Evolutionary conservation across 2,329 filamentous ascomycete genomes (phyloP), one percentile per base, ranked within the genome.

Genomic region (Fusarium tuaranense): DNA sequence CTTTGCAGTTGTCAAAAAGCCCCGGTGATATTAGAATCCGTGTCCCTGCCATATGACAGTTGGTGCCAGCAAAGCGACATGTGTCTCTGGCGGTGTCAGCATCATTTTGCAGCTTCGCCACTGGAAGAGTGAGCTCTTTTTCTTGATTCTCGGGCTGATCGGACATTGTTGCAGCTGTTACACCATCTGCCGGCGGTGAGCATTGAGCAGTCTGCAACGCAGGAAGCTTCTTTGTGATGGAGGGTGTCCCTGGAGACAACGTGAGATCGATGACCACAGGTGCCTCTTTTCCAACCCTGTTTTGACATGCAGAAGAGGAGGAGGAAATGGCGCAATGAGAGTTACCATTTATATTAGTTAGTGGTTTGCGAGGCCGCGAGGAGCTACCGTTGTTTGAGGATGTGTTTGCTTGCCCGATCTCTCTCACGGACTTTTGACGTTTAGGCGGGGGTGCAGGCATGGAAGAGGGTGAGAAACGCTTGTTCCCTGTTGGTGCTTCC

Each of bases 11-110:
- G 3, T 76, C 67, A 14, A 84, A 77, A 18, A 88, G 82, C 60
- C 82, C 85, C 0, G 84, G 84, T 0, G 86, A 81, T 2, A 89
- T 77, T 2, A 89, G 70, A 36, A 89, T 73, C 0, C 79, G 77
- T 39, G 73, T 81, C 18, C 78, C 80, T 0, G 77, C 73, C 25
- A 90, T 75, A 2, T 79, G 76, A 68, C 88, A 89, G 10, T 78
- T 65, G 1, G 73, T 48, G 6, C 80, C 79, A 10, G 78, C 80
- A 39, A 82, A 80, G 2, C 71, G 69, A 68, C 86, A 88, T 16
- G 14, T 39, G 16, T 13, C 58, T 55, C 57, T 53, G 30, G 22
- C 32, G 13, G 32, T 22, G 20, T 25, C 32, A 9, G 16, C 34
- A 14, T 51, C n/a, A 6, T 13, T 6, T 13, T 36, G 38, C 22